Evolutionary conservation across 2,329 filamentous ascomycete genomes (phyloP), one percentile per base, ranked within the genome.

Genomic region (Aspergillus aculeatus): DNA sequence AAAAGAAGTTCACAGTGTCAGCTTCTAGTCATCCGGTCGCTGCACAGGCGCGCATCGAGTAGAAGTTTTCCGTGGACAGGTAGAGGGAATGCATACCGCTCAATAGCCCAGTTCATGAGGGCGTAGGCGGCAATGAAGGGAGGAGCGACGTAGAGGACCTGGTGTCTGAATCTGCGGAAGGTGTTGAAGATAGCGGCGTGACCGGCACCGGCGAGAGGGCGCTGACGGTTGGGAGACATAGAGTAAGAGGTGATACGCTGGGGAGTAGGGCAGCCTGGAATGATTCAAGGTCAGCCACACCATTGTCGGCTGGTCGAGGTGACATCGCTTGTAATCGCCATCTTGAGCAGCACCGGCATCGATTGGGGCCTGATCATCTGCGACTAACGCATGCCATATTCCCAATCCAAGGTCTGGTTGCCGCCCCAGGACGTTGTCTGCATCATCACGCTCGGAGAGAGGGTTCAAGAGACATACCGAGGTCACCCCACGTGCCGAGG

Each of bases 161-260:
- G 95, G 69, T 84, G 79, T 77, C 87, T 88, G 80, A 89, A 90
- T 73, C 95, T 88, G 78, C 95, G 89, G 85, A 90, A 96, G 71
- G 87, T 89, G 86, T 99, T 99, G 89, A 98, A 98, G 82, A 98
- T 81, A 73, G 93, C 94, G 68, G 89, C 90, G 78, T 94, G 81
- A 66, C 84, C 78, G 62, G 89, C 82, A 71, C 91, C 91, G 65
- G 92, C 92, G 68, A 96, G 84, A 65, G 92, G 90, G 73, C 90
- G 88, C 83, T 96, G 94, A 76, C 90, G 89, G 85, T 99, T 98
- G 68, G 89, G 80, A 69, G 91, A 89, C 68, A 99, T 75, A 67
- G 88, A 84, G 81, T 96, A 98, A 72, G 82, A 82, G 58, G 82
- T 80, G 61, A 89, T 80, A 71, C 86, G 85, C 73, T 88, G 86